Base-by-base conservation (phyloP, 1,139 yeast species). In the Nakaseomyces delphensis region DNA sequence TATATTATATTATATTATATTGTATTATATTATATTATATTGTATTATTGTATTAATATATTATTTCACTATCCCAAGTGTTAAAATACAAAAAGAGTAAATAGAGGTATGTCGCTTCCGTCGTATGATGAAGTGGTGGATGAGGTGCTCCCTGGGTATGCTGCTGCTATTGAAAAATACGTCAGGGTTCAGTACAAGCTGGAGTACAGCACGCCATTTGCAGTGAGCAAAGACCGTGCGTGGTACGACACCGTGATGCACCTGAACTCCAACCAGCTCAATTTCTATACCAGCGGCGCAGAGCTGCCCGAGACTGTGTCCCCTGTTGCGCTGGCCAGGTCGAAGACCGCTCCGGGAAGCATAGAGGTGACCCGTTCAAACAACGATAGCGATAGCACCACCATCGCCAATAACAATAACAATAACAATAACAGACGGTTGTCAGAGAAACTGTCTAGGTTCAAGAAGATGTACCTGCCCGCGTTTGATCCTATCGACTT, bases 191-290 rank as follows among this genome's bases (percentile, higher is more conserved):
- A 72, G 2, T 66, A 82, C 48, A 81, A 81, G 52, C 52, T 71
- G 27, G 91, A 82, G 57, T 80, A 83, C 82, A 48, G 73, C 0
- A 71, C 79, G 3, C 89, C 89, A 0, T 78, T 74, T 54, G 84
- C 79, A 51, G 68, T 77, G 4, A 70, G 84, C 0, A 69, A 78
- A 2, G 59, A 69, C 5, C 62, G 85, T 50, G 70, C 73, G n/a
- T 81, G 89, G 89, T 74, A 69, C 53, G 68, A 70, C 40, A 67
- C 71, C 20, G 66, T 82, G 6, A 65, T 80, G 62, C 89, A 82
- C 55, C 60, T 83, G 30, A 83, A 83, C 61, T 78, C 84, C 1
- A 82, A 91, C 1, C 89, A 82, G 61, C 56, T 83, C 29, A 82
- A 82, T 57, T 66, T 82, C 39, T 82, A 81, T 55, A 49, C 61